A percentile compares a stretch with the other conserved stretches of the same genome.
Evolutionary conservation across 768 basidiomycete species (phyloP).

Genomic region (Russula sp.): DNA sequence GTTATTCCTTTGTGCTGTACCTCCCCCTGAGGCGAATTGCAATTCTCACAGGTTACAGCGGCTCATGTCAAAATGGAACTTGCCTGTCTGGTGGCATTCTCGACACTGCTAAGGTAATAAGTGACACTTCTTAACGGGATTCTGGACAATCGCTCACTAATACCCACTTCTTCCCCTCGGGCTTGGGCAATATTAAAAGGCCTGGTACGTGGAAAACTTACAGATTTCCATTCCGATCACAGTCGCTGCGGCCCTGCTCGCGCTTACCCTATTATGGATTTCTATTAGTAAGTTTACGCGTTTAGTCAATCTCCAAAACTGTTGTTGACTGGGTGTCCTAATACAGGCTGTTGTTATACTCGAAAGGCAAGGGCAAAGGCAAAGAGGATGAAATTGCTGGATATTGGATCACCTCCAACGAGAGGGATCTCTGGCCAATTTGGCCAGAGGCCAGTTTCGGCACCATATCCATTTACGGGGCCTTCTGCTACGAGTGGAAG

Average conservation of each 20-base stretch:
- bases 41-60: conserved; percentile 58
- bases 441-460: background rate
- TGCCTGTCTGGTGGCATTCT: conserved; percentile 61
- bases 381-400: background rate
- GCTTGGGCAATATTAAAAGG: conserved; percentile 39
- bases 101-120: conserved; percentile 53
- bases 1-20: conserved; percentile 16
- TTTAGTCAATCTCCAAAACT: background rate
- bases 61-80: conserved; percentile 57
- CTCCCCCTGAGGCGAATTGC: conserved; percentile 25
- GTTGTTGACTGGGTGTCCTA: background rate
- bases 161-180: background rate
- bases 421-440: conserved; percentile 2
- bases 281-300: conserved; percentile 37
- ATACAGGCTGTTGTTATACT: conserved; percentile 16
- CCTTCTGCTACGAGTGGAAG: background rate
- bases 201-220: conserved; percentile 74
- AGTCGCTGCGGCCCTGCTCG: conserved; percentile 62
- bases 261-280: conserved; percentile 54
- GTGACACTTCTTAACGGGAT: conserved; percentile 31
- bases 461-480: background rate
- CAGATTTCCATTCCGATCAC: conserved; percentile 79
- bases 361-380: background rate
- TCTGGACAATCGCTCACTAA: conserved; percentile 20
- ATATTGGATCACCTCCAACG: background rate